Evolutionary conservation across 768 basidiomycete species (phyloP), one percentile per base, ranked within the genome.

Genomic region (Rhizopogon vinicolor): DNA sequence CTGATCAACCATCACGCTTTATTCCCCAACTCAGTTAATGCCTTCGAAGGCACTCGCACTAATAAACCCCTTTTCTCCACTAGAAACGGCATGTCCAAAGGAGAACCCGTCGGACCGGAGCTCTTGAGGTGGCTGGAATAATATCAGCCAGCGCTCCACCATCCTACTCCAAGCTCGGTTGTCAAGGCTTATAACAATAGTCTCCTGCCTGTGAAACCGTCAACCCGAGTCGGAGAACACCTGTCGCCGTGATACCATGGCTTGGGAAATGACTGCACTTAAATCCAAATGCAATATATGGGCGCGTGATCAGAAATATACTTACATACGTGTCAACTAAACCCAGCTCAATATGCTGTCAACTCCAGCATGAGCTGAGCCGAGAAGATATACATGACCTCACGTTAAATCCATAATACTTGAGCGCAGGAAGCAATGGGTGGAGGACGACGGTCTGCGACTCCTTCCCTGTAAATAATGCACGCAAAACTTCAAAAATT

Each of bases 161-260:
- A 37, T 37, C 58, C 33, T 57, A 60, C 14, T 25, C 25, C 25
- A 4, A 5, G 25, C 25, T 46, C 35, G 51, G 60, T 61, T 53
- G 58, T 60, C 55, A 61, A 59, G 60, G 60, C 44, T 50, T 37
- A 45, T 39, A 56, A 58, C 53, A 59, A 61, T 53, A 56, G 39
- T 35, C 18, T 40, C 51, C 41, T 56, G 59, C 55, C 55, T 37
- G 35, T 51, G 45, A 45, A 33, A 49, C 22, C n/a, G 29, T 43
- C 40, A 44, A 25, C 25, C 25, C 25, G 25, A 25, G 25, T 13
- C 43, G 22, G 35, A 1, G 13, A 37, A 10, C 0, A 12, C 5
- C 10, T 37, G 10, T 37, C 35, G 12, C 35, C 35, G 35, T 37
- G 35, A 37, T 5, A 5, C 31, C 35, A 37, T 37, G 35, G 12